phyloP scores from a whole-genome alignment of 1,284 basidiomycete species.

The Mixia osmundae region DNA sequence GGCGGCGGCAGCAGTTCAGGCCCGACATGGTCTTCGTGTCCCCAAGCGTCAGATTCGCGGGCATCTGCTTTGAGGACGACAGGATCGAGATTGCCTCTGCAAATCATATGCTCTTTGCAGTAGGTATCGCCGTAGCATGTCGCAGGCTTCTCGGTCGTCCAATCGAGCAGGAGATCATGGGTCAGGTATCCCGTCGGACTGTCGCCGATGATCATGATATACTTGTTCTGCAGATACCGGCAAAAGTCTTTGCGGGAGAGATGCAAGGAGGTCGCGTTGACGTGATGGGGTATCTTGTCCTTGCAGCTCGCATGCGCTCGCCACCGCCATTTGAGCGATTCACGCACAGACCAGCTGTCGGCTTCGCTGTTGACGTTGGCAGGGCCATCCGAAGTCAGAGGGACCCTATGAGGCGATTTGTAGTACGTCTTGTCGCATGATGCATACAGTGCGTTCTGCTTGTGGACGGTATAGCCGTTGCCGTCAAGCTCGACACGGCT shows the following conservation, averaged over 20 bases:
- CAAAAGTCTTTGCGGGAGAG: constrained; percentile 12
- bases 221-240: constrained; percentile 16
- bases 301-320: constrained; percentile 11
- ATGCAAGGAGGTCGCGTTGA: not conserved
- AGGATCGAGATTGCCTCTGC: constrained; percentile 10
- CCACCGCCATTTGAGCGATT: constrained; percentile 18
- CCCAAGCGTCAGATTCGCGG: constrained; percentile 8
- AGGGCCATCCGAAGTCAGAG: not conserved
- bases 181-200: constrained; percentile 15
- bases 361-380: not conserved
- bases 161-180: constrained; percentile 20
- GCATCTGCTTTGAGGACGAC: not conserved
- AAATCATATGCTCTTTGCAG: constrained; percentile 19
- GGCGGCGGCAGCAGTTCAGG: constrained; percentile 12
- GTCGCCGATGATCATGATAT: constrained; percentile 17
- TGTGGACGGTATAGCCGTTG: constrained; percentile 15
- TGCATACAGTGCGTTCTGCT: constrained; percentile 14
- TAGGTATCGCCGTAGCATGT: constrained; percentile 20
- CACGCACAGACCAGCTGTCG: constrained; percentile 14
- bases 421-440: constrained; percentile 19
- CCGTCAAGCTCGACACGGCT: too few species aligned
- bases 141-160: constrained; percentile 12
- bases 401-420: too few species aligned
- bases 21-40: constrained; percentile 14
- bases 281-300: not conserved